phyloP scores from a whole-genome alignment of 1,139 yeast genomes.

The Suhomyces panamericanus region DNA sequence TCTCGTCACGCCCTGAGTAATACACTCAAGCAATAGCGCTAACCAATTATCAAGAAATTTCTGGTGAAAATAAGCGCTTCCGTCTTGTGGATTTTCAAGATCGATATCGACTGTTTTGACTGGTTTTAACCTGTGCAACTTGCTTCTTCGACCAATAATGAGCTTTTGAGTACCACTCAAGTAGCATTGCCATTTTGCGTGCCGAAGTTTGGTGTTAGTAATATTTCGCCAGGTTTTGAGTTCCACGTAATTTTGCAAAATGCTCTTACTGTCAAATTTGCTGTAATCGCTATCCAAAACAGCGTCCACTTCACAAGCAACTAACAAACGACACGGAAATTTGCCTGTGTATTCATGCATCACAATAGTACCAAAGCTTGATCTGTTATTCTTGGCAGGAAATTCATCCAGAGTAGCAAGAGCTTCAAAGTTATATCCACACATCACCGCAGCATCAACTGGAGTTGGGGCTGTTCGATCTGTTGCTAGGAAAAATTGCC shows the following conservation, averaged over 20 bases:
- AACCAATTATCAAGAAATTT: conserved; percentile 4
- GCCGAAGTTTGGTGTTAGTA: neutral
- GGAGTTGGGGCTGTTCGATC: neutral
- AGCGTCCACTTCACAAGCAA: conserved; percentile 10
- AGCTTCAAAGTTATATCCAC: conserved; percentile 9
- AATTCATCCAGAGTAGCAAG: conserved; percentile 1
- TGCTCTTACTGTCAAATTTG: neutral
- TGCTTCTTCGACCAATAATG: neutral
- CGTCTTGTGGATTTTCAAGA: neutral
- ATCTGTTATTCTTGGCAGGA: conserved; percentile 2
- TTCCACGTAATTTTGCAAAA: conserved; percentile 7
- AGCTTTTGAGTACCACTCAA: conserved; percentile 5
- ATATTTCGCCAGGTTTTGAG: conserved; percentile 2
- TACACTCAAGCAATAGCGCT: neutral
- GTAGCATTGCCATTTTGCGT: conserved; percentile 5
- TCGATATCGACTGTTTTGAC: neutral
- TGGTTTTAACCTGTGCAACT: neutral
- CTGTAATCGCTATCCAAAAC: neutral
- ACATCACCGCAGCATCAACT: conserved; percentile 1
- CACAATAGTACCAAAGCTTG: conserved; percentile 3
- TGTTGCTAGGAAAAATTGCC: conserved; percentile 2
- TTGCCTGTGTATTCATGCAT: conserved; percentile 1
- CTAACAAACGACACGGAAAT: neutral
- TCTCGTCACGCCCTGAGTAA: neutral
- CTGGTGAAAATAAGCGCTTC: neutral